Base-by-base conservation (phyloP, 768 basidiomycete species). In the Mycena capillaripes region DNA sequence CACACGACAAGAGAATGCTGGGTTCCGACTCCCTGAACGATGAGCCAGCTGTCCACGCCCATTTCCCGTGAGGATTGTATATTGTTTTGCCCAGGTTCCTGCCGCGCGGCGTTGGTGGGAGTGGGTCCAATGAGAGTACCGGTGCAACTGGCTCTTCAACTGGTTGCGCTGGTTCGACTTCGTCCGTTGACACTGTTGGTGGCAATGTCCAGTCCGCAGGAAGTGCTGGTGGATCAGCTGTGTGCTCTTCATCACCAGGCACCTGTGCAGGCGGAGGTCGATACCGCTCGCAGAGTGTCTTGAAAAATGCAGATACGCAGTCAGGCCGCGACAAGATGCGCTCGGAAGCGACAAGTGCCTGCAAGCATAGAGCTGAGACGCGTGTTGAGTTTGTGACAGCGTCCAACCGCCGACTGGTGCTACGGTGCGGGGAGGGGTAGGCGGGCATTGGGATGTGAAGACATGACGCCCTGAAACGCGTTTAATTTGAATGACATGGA, bases 31-130 rank as follows among this genome's bases (percentile, higher is more conserved):
- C 74, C 21, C 12, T 50, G 58, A 75, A 73, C 5, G 69, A 44
- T 29, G 70, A 68, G 27, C 62, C 74, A n/a, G 66, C 44, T 23
- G 68, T 58, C 74, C 74, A 78, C n/a, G 56, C 66, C 77, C 77
- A 78, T 52, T 76, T 74, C 25, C 68, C 71, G 11, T 70, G 57
- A 25, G 77, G 77, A 16, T 17, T 52, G 52, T 78, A 76, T 46
- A 76, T 76, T 6, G 50, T 17, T 25, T 62, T 69, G 53, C 68
- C 44, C 30, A 74, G 53, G 17, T 58, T 58, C 8, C 40, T 67
- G 23, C 63, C 60, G 8, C 32, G 50, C 8, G 60, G 21, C 10
- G 50, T 65, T n/a, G n/a, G n/a, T n/a, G n/a, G n/a, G n/a, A n/a
- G n/a, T n/a, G n/a, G n/a, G n/a, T n/a, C n/a, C n/a, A n/a, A n/a